phyloP scores from a whole-genome alignment of 2,329 filamentous ascomycete species.

The Claviceps quebecensis region DNA sequence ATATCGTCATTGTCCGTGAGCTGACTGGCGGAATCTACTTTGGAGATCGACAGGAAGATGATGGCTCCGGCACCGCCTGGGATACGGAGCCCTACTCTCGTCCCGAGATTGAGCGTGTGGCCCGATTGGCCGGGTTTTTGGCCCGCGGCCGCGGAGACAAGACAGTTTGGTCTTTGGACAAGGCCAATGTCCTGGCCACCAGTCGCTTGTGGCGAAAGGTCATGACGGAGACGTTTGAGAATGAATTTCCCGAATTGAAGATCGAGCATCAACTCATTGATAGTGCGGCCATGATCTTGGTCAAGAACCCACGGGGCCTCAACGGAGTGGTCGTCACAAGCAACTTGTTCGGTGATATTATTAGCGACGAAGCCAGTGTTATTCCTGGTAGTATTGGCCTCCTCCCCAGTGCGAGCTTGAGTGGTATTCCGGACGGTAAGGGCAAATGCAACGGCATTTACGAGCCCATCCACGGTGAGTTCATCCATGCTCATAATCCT shows the following conservation, averaged over 20 bases:
- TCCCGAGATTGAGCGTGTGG: slow-evolving; percentile 76
- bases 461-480: slow-evolving; percentile 55
- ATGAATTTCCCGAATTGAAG: slow-evolving; percentile 79
- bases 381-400: slow-evolving; percentile 31
- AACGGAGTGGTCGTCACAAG: slow-evolving; percentile 87
- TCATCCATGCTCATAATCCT: too few relatives aligned
- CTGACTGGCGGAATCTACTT: slow-evolving; percentile 93
- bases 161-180: slow-evolving; percentile 67
- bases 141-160: slow-evolving; percentile 61
- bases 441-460: slow-evolving; percentile 54
- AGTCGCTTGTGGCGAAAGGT: slow-evolving; percentile 80
- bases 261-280: slow-evolving; percentile 86
- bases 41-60: slow-evolving; percentile 57
- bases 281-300: slow-evolving; percentile 88
- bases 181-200: slow-evolving; percentile 91
- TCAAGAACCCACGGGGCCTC: slow-evolving; percentile 77
- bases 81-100: slow-evolving; percentile 82
- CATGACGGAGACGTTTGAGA: slow-evolving; percentile 68
- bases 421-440: slow-evolving; percentile 21
- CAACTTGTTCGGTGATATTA: slow-evolving; percentile 86
- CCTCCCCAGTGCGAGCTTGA: slow-evolving; percentile 30
- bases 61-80: slow-evolving; percentile 43
- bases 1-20: slow-evolving; percentile 89
- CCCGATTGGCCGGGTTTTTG: slow-evolving; percentile 65
- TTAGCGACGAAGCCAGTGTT: slow-evolving; percentile 79